Base-by-base conservation (phyloP, 768 basidiomycete species). In the Pleurotus platypus region DNA sequence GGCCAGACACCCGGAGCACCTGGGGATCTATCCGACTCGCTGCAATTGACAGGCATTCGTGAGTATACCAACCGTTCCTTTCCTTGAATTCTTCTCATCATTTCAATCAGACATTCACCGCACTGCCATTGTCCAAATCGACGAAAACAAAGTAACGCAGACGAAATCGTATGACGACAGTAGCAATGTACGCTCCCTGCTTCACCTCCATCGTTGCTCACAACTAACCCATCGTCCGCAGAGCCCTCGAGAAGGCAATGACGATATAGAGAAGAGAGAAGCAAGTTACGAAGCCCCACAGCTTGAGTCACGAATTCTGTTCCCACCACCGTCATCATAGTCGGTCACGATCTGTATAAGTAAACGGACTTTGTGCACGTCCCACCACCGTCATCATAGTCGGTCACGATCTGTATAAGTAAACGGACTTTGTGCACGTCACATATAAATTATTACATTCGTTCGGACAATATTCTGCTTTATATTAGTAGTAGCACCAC, bases 31-130 rank as follows among this genome's bases (percentile, higher is more conserved):
- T 39, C 51, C n/a, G 51, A 53, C 40, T 42, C 51, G n/a, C 51
- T 53, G 16, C 51, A 53, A 39, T 37, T 53, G 9, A 53, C 51
- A 39, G 51, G 51, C 51, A 53, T 53, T 24, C 51, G 51, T 53
- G 37, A 39, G 37, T 53, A 35, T 13, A 22, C n/a, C 13, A 22
- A 13, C 22, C 27, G n/a, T 38, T 50, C 0, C 1, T 30, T 5
- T 15, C 12, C 16, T 18, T 2, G 6, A n/a, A 18, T 1, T 22
- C 11, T 20, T 20, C 18, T 24, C 27, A 20, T 53, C 13, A 48
- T 20, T 18, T 53, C 18, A 11, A 16, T 8, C 22, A 53, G 51
- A 53, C 11, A 53, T 53, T 16, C 51, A 53, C 51, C 51, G 51
- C 15, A 53, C 51, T 39, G 51, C 51, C 16, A 53, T 53, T 30